Evolutionary conservation across 139 green algal species (phyloP), one percentile per base, ranked within the genome.

Genomic region (Chlorella vulgaris): DNA sequence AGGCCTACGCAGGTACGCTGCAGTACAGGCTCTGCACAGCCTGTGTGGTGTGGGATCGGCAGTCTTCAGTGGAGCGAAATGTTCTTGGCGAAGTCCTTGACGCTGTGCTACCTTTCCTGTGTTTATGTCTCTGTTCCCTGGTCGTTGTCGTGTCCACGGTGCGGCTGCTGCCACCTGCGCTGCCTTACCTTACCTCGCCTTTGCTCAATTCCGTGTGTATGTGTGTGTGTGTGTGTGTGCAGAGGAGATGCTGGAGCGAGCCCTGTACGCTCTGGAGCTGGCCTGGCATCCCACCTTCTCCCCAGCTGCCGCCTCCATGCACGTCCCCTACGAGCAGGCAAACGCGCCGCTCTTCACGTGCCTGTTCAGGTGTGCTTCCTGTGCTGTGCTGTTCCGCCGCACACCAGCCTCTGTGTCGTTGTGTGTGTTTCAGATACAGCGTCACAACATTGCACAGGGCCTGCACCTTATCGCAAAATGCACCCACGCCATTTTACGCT

Each of bases 261-360:
- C 80, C 61, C 87, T 98, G 67, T 98, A 96, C 60, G 88, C 88
- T 4, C 79, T 98, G 31, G 95, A 98, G 86, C 85, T 87, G 75
- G 93, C 89, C 0, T 98, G 92, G 92, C 93, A 94, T 69, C 88
- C 90, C 29, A 84, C 76, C 65, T 98, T 98, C 81, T 88, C 93
- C 80, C 88, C 89, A 35, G 77, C 78, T 2, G 70, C 86, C 42
- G 92, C 83, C 26, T 85, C 77, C 76, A 93, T 90, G 78, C 85
- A 88, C 19, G 80, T 97, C 47, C 85, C 89, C 71, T 94, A 89
- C 58, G 80, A 86, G 28, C 82, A 91, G 29, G 69, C 86, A 26
- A 98, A 98, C 81, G 62, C 83, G n/a, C 79, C 86, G 1, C 80
- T 98, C n/a, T 98, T 98, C 83, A 58, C 88, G 35, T 92, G 93